phyloP scores from a whole-genome alignment of 192 early-diverging fungal genomes.

The Bifiguratus adelaidae region DNA sequence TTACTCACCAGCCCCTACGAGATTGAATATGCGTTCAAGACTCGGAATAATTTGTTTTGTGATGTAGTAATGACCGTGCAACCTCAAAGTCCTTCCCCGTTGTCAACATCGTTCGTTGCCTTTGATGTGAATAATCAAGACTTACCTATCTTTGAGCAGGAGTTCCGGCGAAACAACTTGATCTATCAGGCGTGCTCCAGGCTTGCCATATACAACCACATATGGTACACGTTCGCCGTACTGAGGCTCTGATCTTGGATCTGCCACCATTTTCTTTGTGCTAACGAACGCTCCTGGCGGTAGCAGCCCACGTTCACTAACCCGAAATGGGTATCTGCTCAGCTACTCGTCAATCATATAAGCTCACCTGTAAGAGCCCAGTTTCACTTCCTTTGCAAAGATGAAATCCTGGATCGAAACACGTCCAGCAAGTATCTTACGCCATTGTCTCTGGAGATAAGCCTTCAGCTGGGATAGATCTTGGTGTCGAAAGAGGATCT shows the following conservation, averaged over 20 bases:
- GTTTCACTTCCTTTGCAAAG: slow-evolving; percentile 79
- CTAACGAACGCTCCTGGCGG: slow-evolving; percentile 70
- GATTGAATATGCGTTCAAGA: slow-evolving; percentile 63
- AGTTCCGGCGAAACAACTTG: slow-evolving; percentile 59
- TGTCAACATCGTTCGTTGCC: too few species aligned
- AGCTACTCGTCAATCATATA: neutral
- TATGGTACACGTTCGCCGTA: slow-evolving; percentile 87
- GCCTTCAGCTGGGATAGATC: slow-evolving; percentile 73
- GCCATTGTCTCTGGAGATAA: slow-evolving; percentile 61
- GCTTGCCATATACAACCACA: slow-evolving; percentile 66
- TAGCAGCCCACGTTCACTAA: slow-evolving; percentile 36
- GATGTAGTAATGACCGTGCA: slow-evolving; percentile 81
- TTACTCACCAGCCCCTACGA: slow-evolving; percentile 49
- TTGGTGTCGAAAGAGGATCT: slow-evolving; percentile 70
- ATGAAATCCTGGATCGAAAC: slow-evolving; percentile 72
- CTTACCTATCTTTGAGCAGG: slow-evolving; percentile 44
- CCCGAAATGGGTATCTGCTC: neutral
- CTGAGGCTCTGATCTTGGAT: slow-evolving; percentile 71
- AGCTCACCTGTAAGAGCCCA: slow-evolving; percentile 60
- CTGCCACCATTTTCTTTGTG: slow-evolving; percentile 48
- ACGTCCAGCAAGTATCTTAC: slow-evolving; percentile 54
- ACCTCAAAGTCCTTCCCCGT: slow-evolving; percentile 35
- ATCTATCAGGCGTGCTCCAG: slow-evolving; percentile 56
- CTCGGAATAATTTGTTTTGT: slow-evolving; percentile 75
- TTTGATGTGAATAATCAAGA: neutral